Conservation (phyloP, 768 basidiomycete genomes). For the Termitomyces eurrhizus region DNA sequence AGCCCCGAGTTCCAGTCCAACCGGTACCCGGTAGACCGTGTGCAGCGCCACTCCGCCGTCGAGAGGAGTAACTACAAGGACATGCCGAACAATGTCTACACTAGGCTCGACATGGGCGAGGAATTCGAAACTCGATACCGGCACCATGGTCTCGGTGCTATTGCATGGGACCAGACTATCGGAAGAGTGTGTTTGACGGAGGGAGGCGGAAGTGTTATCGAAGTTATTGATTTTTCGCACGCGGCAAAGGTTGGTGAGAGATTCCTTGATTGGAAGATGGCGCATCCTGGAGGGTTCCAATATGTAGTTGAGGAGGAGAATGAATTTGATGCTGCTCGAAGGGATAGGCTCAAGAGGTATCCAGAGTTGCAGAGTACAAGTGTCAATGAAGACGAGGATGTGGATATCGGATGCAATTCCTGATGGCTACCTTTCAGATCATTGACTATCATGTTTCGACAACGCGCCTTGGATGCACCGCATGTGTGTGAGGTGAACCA, state of each 20-base stretch:
- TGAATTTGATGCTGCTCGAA: too few species aligned
- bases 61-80: conserved; percentile 20
- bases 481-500: neutral
- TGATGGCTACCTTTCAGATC: too few species aligned
- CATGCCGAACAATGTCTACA: conserved; percentile 16
- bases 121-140: conserved; percentile 12
- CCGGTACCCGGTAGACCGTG: conserved; percentile 8
- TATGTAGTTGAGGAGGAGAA: neutral
- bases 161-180: conserved; percentile 65
- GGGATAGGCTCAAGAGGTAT: too few species aligned
- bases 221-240: too few species aligned
- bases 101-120: conserved; percentile 8
- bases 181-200: conserved; percentile 55
- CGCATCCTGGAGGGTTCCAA: conserved; percentile 15
- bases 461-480: neutral
- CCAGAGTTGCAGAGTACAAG: too few species aligned
- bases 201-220: conserved; percentile 15
- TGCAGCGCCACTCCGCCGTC: conserved; percentile 7
- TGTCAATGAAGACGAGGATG: too few species aligned
- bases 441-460: too few species aligned
- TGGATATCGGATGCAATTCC: too few species aligned
- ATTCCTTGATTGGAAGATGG: conserved; percentile 27
- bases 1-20: conserved; percentile 23
- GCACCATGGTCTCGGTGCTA: conserved; percentile 35
- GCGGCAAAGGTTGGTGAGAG: conserved; percentile 23